Evolutionary conservation across 352 stramenopile species (phyloP), one percentile per base, ranked within the genome.

Genomic region (Pythium dissimile): DNA sequence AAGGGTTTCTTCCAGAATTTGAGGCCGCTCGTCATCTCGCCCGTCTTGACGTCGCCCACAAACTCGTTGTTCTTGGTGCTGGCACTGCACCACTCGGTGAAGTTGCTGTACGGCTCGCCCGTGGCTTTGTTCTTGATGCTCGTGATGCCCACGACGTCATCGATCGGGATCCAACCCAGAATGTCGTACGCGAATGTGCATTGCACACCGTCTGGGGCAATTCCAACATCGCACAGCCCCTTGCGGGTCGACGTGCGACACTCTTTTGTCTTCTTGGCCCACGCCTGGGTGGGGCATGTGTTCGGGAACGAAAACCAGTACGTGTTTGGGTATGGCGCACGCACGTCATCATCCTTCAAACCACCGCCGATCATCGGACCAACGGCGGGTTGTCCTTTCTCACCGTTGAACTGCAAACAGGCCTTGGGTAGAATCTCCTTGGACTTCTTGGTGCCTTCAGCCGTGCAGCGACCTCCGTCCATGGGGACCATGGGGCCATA

Each of bases 141-240:
- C 5, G 83, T 92, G 64, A 92, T 92, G 6, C 80, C 83, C 1
- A 92, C 83, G 18, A 92, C 54, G 45, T 92, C 83, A 42, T 92
- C 83, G 38, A 92, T 86, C 9, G 80, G 69, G 21, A 92, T 71
- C 76, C 75, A 90, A 10, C 83, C 83, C 8, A 93, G 48, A 44
- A 90, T 85, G 50, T 84, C 84, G 77, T 93, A 93, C 43, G 79
- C 72, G 20, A 87, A 93, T 5, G 80, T 93, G 54, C 83, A 93
- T 21, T 88, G 74, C 0, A 93, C 74, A n/a, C 83, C 80, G 48
- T 93, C 72, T 0, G 83, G 83, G 0, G 68, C 67, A 5, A 77
- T 38, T 2, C 83, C 83, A 11, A 78, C 65, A 24, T 64, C 48
- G 61, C 83, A 93, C 38, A 93, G 67, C 1, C 83, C 83, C 62